Conservation (phyloP, 805 yeast species). For the Saturnispora halmiae region DNA sequence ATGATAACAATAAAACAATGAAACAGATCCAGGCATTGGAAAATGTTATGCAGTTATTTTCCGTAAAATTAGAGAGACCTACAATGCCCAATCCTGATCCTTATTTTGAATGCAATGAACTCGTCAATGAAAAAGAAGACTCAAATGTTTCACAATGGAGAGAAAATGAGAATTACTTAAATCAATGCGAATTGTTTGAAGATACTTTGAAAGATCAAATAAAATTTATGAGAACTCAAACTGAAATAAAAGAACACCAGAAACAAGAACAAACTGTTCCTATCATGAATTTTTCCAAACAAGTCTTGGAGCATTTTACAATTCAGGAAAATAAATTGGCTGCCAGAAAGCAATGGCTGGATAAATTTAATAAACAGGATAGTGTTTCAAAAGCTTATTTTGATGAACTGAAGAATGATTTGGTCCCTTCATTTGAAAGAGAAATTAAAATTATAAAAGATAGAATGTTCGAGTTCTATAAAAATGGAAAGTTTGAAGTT, state of each 20-base stretch:
- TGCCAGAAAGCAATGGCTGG: not conserved
- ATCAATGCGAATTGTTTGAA: not conserved
- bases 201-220: not conserved
- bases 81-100: slow-evolving; percentile 5
- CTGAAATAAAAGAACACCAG: too few species aligned
- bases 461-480: not conserved
- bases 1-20: too few species aligned
- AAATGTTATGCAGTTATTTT: not conserved
- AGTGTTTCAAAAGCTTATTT: not conserved
- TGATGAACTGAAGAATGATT: not conserved
- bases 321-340: not conserved
- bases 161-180: not conserved
- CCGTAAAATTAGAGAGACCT: not conserved
- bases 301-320: not conserved
- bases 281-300: not conserved
- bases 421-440: not conserved
- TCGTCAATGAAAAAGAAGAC: not conserved
- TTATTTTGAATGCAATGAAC: not conserved
- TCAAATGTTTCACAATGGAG: slow-evolving; percentile 2
- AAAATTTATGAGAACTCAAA: too few species aligned
- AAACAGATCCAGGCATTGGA: slow-evolving; percentile 1
- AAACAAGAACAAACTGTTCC: not conserved
- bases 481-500: not conserved
- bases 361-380: not conserved
- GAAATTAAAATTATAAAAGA: not conserved